phyloP scores from a whole-genome alignment of 345 rosid genomes.

The Syzygium oleosum region DNA sequence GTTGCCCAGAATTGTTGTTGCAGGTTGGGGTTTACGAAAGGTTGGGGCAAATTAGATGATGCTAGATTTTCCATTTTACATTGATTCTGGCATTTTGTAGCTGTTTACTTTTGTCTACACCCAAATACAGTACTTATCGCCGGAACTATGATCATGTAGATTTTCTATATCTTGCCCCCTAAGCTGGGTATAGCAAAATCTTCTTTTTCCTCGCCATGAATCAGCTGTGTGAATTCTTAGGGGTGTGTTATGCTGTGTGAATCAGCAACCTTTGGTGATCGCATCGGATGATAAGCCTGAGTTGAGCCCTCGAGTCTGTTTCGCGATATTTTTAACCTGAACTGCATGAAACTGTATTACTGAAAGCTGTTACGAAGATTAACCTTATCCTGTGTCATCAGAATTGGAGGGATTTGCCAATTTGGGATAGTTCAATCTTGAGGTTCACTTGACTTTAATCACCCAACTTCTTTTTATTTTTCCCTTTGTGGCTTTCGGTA shows the following conservation, averaged over 20 bases:
- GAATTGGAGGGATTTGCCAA: not conserved
- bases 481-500: not conserved
- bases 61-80: not conserved
- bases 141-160: not conserved
- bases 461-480: not conserved
- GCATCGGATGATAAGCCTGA: not conserved
- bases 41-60: not conserved
- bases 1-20: not conserved
- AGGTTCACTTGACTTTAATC: not conserved
- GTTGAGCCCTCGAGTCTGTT: not conserved
- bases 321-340: not conserved
- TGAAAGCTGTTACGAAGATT: not conserved
- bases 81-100: not conserved
- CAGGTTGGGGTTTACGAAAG: not conserved
- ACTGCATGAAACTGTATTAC: not conserved
- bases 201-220: not conserved
- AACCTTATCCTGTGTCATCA: not conserved
- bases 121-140: not conserved
- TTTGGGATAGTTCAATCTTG: not conserved
- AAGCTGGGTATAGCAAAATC: not conserved
- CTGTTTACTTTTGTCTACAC: not conserved
- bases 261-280: not conserved
- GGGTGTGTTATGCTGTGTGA: not conserved
- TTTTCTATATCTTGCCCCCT: not conserved
- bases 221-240: too few species aligned